Conservation (phyloP, 2,329 filamentous ascomycete genomes). For the Colletotrichum sp. region DNA sequence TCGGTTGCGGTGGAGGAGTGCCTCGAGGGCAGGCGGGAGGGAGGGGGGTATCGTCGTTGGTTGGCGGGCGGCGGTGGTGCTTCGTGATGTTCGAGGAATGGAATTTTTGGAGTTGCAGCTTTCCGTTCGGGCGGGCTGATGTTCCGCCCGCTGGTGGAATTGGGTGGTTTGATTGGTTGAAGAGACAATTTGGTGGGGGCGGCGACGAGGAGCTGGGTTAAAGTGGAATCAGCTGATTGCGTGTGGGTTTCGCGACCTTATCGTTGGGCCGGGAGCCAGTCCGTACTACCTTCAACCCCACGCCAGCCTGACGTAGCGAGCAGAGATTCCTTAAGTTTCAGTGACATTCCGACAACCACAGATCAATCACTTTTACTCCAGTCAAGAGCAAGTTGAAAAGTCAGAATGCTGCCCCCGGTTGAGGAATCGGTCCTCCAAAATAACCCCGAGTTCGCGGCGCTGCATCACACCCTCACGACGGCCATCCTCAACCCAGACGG, state of each 20-base stretch:
- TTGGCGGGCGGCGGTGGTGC: not conserved
- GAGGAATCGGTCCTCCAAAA: constrained; percentile 57
- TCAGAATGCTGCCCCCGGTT: constrained; percentile 61
- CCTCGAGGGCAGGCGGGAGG: not conserved
- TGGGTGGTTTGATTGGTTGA: not conserved
- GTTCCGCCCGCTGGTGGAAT: constrained; percentile 3
- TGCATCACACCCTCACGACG: constrained; percentile 60
- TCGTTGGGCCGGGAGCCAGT: not conserved
- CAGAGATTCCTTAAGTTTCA: rapidly evolving
- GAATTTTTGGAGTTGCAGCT: constrained; percentile 11
- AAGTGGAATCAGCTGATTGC: constrained; percentile 37
- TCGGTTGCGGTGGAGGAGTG: constrained; percentile 18
- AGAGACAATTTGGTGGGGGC: rapidly evolving
- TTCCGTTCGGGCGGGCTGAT: not conserved
- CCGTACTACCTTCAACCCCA: not conserved
- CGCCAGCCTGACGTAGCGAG: not conserved
- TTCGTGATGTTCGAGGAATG: not conserved
- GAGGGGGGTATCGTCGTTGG: not conserved
- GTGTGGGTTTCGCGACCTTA: constrained; percentile 33
- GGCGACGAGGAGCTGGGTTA: not conserved
- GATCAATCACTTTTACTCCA: not conserved
- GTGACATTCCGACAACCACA: not conserved
- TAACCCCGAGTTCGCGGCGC: constrained; percentile 65
- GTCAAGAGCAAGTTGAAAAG: not conserved
- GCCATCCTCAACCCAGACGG: constrained; percentile 62